Conservation (phyloP, 169 alveolate genomes). For the Cryptosporidium parvum region DNA sequence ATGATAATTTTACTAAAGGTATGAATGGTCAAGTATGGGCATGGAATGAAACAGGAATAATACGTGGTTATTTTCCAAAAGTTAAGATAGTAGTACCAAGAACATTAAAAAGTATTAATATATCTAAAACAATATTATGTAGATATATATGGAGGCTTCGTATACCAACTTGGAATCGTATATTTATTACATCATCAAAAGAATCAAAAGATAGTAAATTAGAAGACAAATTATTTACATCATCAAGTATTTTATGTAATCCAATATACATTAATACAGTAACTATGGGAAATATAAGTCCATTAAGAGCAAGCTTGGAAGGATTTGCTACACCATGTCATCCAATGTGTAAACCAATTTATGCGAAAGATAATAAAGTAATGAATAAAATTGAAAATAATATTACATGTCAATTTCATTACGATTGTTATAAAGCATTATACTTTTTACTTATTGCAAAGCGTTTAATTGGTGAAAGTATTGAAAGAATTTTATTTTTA, state of each 20-base stretch:
- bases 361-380: slow-evolving; percentile 4
- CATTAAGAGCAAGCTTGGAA: slow-evolving; percentile 64
- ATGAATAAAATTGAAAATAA: slow-evolving; percentile 12
- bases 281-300: slow-evolving; percentile 58
- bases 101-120: slow-evolving; percentile 64
- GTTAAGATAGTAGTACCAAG: slow-evolving; percentile 55
- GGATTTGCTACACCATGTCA: slow-evolving; percentile 75
- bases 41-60: slow-evolving; percentile 74
- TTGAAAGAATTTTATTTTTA: slow-evolving; percentile 37
- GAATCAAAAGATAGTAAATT: background rate
- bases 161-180: slow-evolving; percentile 59
- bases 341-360: slow-evolving; percentile 56
- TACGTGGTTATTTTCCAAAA: slow-evolving; percentile 69
- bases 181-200: slow-evolving; percentile 36
- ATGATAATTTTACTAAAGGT: background rate
- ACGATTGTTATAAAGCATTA: slow-evolving; percentile 45
- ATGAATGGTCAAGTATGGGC: slow-evolving; percentile 41
- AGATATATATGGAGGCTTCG: slow-evolving; percentile 51
- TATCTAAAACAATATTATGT: slow-evolving; percentile 54
- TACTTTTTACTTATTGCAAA: slow-evolving; percentile 32
- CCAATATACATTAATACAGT: slow-evolving; percentile 58
- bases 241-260: slow-evolving; percentile 41
- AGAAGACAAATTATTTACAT: slow-evolving; percentile 30
- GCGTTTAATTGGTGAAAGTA: slow-evolving; percentile 37
- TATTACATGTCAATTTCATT: slow-evolving; percentile 44